A percentile compares a stretch with the other conserved stretches of the same genome.
phyloP scores from a whole-genome alignment of 345 rosid species.

The Populus tremula region DNA sequence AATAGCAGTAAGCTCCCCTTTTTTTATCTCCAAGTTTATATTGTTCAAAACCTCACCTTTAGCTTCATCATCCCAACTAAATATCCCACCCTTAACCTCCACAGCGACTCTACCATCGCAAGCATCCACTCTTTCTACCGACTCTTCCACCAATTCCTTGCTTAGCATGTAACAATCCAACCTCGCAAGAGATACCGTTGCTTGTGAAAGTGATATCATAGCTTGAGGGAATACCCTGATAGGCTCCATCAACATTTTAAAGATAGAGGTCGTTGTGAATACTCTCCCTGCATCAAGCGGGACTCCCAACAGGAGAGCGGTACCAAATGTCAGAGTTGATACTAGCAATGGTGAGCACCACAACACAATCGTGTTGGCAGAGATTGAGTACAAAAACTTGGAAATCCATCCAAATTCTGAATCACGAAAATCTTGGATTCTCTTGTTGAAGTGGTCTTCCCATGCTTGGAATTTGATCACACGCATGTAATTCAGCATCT shows the following conservation, averaged over 20 bases:
- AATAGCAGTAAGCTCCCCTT: slow-evolving; percentile 80
- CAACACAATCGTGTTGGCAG: slow-evolving; percentile 63
- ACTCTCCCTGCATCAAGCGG: slow-evolving; percentile 81
- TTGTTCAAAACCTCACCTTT: slow-evolving; percentile 54
- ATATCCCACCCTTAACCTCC: slow-evolving; percentile 62
- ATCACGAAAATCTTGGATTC: slow-evolving; percentile 67
- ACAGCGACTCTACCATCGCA: slow-evolving; percentile 57
- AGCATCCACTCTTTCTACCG: slow-evolving; percentile 58
- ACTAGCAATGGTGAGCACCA: slow-evolving; percentile 81
- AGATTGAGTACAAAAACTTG: slow-evolving; percentile 72
- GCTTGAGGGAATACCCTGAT: slow-evolving; percentile 85
- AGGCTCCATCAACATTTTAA: slow-evolving; percentile 93
- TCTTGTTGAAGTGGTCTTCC: slow-evolving; percentile 86
- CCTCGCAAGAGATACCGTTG: slow-evolving; percentile 78
- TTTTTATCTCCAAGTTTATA: slow-evolving; percentile 55
- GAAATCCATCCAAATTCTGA: slow-evolving; percentile 74
- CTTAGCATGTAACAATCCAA: slow-evolving; percentile 79
- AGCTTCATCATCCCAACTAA: slow-evolving; percentile 79
- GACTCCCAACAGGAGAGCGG: slow-evolving; percentile 63
- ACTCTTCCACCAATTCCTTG: slow-evolving; percentile 52
- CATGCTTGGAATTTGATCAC: slow-evolving; percentile 97
- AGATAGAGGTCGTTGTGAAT: slow-evolving; percentile 78
- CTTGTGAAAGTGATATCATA: slow-evolving; percentile 91
- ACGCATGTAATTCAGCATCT: slow-evolving; percentile 87
- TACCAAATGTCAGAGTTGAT: slow-evolving; percentile 70